phyloP scores from a whole-genome alignment of 129 eudicot species.

The Arctium lappa region DNA sequence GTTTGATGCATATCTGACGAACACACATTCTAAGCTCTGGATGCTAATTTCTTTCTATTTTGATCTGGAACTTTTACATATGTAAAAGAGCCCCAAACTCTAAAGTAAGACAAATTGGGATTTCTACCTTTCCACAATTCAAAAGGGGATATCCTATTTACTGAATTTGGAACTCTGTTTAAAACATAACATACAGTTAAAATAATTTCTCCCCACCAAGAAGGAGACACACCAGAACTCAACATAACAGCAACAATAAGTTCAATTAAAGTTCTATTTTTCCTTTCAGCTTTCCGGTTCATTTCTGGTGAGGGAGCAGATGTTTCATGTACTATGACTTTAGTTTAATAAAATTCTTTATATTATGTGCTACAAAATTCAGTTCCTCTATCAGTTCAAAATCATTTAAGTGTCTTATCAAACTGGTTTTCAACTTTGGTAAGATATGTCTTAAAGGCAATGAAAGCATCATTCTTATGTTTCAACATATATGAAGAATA shows the following conservation, averaged over 20 bases:
- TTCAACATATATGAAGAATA: conserved; percentile 1
- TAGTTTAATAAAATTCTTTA: not conserved
- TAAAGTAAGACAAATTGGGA: too few species aligned
- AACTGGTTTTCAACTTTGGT: not conserved
- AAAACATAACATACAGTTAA: not conserved
- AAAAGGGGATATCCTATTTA: too few species aligned
- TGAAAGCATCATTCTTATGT: not conserved
- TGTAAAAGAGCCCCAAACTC: too few species aligned
- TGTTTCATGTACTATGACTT: conserved; percentile 8
- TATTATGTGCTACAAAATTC: too few species aligned
- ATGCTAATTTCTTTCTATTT: too few species aligned
- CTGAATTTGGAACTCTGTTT: not conserved
- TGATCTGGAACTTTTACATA: too few species aligned
- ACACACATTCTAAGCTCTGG: too few species aligned
- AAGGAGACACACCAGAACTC: conserved; percentile 5
- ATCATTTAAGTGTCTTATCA: not conserved
- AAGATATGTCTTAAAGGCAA: not conserved
- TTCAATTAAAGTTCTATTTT: conserved; percentile 9
- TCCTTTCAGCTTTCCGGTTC: not conserved
- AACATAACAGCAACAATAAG: not conserved
- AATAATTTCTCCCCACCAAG: conserved; percentile 2
- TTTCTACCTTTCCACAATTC: too few species aligned
- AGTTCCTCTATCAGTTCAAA: too few species aligned
- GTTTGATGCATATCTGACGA: too few species aligned
- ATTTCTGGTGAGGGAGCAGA: conserved; percentile 2